Evolutionary conservation across 2,329 filamentous ascomycete species (phyloP).

Genomic region (Exophiala viscosa): DNA sequence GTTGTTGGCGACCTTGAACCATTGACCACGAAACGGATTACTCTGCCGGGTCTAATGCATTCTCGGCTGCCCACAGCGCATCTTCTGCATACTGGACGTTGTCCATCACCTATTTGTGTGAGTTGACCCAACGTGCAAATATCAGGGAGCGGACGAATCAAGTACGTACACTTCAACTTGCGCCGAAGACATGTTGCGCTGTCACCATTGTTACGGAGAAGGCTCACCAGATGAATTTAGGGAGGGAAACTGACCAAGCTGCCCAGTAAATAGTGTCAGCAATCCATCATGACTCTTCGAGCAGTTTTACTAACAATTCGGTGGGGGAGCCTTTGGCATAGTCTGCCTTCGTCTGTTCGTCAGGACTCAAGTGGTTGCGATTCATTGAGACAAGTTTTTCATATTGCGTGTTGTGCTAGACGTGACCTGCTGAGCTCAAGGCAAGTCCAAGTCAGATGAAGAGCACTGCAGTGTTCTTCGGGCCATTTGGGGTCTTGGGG

Average conservation of each 20-base stretch:
- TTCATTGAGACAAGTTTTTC: no score
- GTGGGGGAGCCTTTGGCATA: background rate
- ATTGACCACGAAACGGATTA: background rate
- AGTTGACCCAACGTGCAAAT: background rate
- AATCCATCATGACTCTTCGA: background rate
- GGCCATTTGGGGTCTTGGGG: no score
- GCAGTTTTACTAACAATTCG: background rate
- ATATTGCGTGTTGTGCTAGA: no score
- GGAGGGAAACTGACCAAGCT: no score
- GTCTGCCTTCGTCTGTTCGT: no score
- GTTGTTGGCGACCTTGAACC: background rate
- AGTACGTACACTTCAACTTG: background rate
- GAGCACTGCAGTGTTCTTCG: no score
- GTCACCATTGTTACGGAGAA: no score
- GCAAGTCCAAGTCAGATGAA: no score
- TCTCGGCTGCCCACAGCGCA: background rate
- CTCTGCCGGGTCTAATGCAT: background rate
- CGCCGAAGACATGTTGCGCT: background rate
- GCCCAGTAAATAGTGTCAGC: background rate
- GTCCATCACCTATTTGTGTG: background rate
- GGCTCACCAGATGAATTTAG: no score
- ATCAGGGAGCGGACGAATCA: background rate
- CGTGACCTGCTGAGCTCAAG: no score
- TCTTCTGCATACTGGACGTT: background rate
- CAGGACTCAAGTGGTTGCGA: no score